Percentiles rank a stretch among this genome's conserved stretches.
Conservation (phyloP, 768 basidiomycete genomes). For the Jaapia argillacea region DNA sequence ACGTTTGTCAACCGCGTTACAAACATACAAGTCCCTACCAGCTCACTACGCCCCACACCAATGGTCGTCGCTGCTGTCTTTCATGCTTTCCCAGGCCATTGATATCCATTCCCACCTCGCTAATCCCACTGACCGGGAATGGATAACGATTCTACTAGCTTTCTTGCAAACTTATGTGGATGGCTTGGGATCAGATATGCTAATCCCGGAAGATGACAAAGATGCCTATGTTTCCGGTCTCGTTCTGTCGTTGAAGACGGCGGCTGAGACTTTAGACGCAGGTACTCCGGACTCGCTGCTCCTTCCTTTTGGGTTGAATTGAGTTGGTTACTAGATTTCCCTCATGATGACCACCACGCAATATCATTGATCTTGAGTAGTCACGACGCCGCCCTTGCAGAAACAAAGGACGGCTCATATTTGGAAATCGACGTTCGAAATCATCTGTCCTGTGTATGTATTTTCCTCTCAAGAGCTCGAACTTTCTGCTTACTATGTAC, state of each 20-base stretch:
- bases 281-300: constrained; percentile 24
- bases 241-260: constrained; percentile 35
- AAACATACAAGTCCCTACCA: constrained; percentile 71
- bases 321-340: constrained; percentile 43
- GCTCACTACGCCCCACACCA: constrained; percentile 76
- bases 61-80: constrained; percentile 74
- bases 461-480: background rate
- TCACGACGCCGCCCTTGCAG: constrained; percentile 36
- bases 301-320: constrained; percentile 2
- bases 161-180: constrained; percentile 66
- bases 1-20: constrained; percentile 49
- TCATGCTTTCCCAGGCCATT: constrained; percentile 68
- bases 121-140: constrained; percentile 60
- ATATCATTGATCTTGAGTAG: constrained; percentile 39
- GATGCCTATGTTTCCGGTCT: constrained; percentile 41
- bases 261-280: constrained; percentile 41
- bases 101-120: constrained; percentile 51
- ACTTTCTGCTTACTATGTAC: constrained; percentile 35
- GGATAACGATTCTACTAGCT: constrained; percentile 69
- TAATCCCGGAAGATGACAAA: constrained; percentile 43
- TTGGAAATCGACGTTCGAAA: constrained; percentile 56
- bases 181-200: constrained; percentile 38
- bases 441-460: constrained; percentile 64
- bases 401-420: constrained; percentile 56
- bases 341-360: constrained; percentile 60